Evolutionary conservation across 176 grass and related monocot species (phyloP).

Genomic region (Puccinellia tenuiflora): DNA sequence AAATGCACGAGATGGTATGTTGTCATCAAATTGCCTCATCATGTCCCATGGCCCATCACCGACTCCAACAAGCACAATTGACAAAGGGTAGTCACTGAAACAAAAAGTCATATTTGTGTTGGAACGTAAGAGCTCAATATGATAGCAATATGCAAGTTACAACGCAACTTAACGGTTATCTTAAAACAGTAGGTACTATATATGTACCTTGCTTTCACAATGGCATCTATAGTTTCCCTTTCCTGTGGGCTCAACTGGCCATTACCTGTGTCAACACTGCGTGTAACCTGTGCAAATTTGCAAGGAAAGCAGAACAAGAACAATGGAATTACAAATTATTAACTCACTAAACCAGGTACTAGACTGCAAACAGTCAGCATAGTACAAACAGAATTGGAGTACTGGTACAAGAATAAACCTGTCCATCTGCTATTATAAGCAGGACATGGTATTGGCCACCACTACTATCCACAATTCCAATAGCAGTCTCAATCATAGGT

Average conservation of each 20-base stretch:
- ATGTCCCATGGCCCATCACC: constrained; percentile 85
- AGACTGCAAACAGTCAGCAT: background rate
- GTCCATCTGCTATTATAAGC: constrained; percentile 85
- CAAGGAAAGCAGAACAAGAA: background rate
- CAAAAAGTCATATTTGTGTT: background rate
- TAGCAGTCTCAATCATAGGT: constrained; percentile 72
- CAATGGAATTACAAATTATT: background rate
- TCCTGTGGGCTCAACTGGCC: constrained; percentile 68
- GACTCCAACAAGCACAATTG: constrained; percentile 81
- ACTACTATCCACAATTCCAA: constrained; percentile 70
- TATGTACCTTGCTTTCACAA: constrained; percentile 72
- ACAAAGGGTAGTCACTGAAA: constrained; percentile 64
- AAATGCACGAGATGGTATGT: constrained; percentile 64
- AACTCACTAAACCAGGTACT: background rate
- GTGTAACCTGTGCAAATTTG: constrained; percentile 44
- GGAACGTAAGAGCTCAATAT: constrained; percentile 6
- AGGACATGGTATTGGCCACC: constrained; percentile 90
- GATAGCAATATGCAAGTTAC: background rate
- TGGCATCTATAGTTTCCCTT: constrained; percentile 58
- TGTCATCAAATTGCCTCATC: constrained; percentile 79
- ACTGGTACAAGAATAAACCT: constrained; percentile 37
- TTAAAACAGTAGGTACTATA: background rate
- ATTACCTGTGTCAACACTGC: constrained; percentile 40
- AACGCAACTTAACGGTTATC: background rate
- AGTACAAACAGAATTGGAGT: background rate